These are phyloP conservation scores for Meyerozyma smithsonii DNA, from an alignment of 1,139 yeast species.

Conservation along the genomic window DNA sequence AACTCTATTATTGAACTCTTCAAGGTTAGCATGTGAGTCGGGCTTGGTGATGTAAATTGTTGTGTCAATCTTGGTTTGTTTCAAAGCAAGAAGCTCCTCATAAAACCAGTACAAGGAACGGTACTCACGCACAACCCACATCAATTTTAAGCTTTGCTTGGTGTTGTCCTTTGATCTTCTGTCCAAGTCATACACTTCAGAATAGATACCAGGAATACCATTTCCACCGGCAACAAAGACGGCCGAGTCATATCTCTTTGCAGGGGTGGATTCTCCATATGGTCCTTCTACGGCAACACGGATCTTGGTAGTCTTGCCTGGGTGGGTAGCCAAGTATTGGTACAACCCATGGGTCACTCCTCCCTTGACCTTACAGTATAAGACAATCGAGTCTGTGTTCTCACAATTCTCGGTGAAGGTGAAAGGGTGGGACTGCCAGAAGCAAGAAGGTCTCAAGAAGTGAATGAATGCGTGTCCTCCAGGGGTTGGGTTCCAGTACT, in stretches of 20 bases:
- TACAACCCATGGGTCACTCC: conserved; percentile 30
- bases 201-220: conserved; percentile 45
- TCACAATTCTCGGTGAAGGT: conserved; percentile 36
- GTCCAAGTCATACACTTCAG: conserved; percentile 30
- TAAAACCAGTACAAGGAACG: conserved; percentile 46
- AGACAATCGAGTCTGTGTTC: conserved; percentile 20
- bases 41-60: conserved; percentile 45
- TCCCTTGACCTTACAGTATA: conserved; percentile 22
- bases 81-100: conserved; percentile 39
- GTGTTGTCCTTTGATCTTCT: conserved; percentile 10
- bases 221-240: conserved; percentile 44
- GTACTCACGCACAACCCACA: conserved; percentile 50
- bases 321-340: conserved; percentile 26
- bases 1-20: conserved; percentile 16
- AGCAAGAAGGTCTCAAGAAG: conserved; percentile 29
- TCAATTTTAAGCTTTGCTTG: conserved; percentile 29
- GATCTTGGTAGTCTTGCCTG: conserved; percentile 21
- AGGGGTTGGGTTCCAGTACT: conserved; percentile 37
- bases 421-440: conserved; percentile 43
- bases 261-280: conserved; percentile 36
- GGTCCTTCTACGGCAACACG: conserved; percentile 44
- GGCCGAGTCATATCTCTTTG: conserved; percentile 30
- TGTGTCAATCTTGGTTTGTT: conserved; percentile 25
- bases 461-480: conserved; percentile 52
- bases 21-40: conserved; percentile 11